A percentile compares a stretch with the other conserved stretches of the same genome.
Evolutionary conservation across 2,329 filamentous ascomycete species (phyloP).

Genomic region (Pseudocercospora macadamiae): DNA sequence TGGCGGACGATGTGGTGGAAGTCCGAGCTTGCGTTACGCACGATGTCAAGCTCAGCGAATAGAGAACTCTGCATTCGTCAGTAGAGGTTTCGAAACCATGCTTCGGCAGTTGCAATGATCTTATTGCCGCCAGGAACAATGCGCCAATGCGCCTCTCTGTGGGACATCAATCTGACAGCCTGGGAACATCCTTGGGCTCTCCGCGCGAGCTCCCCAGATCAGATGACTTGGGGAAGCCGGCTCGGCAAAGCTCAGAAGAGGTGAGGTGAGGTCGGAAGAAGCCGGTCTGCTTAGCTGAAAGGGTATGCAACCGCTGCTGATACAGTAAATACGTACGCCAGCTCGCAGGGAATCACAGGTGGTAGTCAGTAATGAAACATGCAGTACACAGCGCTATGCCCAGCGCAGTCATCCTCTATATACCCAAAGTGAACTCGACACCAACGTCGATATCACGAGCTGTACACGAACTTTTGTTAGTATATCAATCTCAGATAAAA

Average conservation of each 20-base stretch:
- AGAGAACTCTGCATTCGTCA: background rate
- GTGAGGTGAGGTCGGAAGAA: background rate
- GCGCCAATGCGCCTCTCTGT: background rate
- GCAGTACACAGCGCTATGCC: background rate
- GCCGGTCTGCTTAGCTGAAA: background rate
- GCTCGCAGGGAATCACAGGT: background rate
- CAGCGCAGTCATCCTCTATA: constrained; percentile 59
- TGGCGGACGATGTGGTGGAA: no score
- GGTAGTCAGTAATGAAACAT: background rate
- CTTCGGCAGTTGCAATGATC: background rate
- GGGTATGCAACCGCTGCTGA: constrained; percentile 1
- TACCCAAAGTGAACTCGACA: constrained; percentile 92
- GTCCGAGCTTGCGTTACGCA: no score
- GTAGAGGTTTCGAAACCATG: background rate
- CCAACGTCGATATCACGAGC: constrained; percentile 96
- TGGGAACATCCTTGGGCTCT: background rate
- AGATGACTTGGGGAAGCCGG: background rate
- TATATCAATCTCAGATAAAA: constrained; percentile 22
- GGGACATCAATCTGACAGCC: background rate
- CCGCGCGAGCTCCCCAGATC: background rate
- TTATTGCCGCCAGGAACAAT: background rate
- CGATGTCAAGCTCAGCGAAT: background rate
- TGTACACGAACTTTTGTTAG: constrained; percentile 40
- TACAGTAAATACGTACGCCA: constrained; percentile 7
- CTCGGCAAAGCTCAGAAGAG: background rate